Base-by-base conservation (phyloP, 73 alveolate genomes). In the Breviolum minutum region DNA sequence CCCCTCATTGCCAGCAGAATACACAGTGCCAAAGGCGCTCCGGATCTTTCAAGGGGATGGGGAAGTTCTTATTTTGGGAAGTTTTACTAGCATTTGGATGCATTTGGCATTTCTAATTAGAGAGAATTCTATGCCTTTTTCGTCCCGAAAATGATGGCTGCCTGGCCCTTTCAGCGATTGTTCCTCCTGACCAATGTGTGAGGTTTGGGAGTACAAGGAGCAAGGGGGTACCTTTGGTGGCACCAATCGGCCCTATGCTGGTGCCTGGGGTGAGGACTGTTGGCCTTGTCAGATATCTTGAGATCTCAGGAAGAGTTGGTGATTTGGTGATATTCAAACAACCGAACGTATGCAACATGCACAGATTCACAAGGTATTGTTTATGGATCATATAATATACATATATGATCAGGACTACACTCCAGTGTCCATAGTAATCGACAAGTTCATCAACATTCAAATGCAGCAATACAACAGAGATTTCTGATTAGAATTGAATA, bases 121-220 rank as follows among this genome's bases (percentile, higher is more conserved):
- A 6, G 54, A 40, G 54, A 40, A 40, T 40, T 40, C 54, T 40
- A 40, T 40, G 54, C 54, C 54, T 40, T 40, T 40, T 40, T n/a
- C n/a, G n/a, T n/a, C 0, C 0, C 54, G 3, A 40, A 40, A 40
- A 40, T 40, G 54, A 40, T 40, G 54, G 54, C n/a, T n/a, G n/a
- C 54, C 0, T 40, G 54, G 54, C 54, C 54, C 54, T 40, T 40
- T 40, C 54, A 40, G 54, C 54, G 54, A 3, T 40, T 40, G 54
- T 40, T 40, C 54, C 3, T 40, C 54, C 54, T 40, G 54, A 40
- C 54, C 54, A 40, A 40, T 40, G 54, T 40, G 54, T 40, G 54
- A 92, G 98, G 98, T 92, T 12, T 92, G 98, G 98, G 98, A 92
- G 98, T 92, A 92, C 98, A 92, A 92, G 90, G 98, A 92, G 64